Base-by-base conservation (phyloP, 1,284 basidiomycete genomes). In the Heimioporus punctisporus region DNA sequence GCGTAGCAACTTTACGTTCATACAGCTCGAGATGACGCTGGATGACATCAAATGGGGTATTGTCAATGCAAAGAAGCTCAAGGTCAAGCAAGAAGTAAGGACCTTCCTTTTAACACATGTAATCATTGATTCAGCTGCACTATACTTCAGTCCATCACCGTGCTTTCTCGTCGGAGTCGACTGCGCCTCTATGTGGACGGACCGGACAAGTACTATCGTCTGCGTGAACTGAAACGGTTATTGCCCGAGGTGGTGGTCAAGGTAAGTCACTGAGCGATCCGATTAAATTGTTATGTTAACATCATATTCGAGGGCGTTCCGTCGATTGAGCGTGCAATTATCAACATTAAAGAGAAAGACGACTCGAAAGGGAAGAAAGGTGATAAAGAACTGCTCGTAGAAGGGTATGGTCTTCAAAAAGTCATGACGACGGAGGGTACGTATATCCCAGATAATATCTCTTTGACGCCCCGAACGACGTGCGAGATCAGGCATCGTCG, bases 341-440 rank as follows among this genome's bases (percentile, higher is more conserved):
- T 98, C 70, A 93, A 94, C 65, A 91, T 93, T 72, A 92, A 93
- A 69, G 91, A 94, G 54, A 89, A 91, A 60, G 85, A 91, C 48
- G 88, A 93, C 57, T 71, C 75, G 3, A 80, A 82, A 56, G 90
- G 89, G 3, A 85, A 88, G 70, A 93, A 93, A 66, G 89, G 88
- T 12, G 90, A 92, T 62, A 92, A 93, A 65, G 90, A 93, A 64
- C 75, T 98, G 10, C 82, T 98, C 9, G 93, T 97, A 2, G 95
- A 98, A 78, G 97, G 97, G 11, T 97, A 99, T 72, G 97, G 97
- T n/a, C 77, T 99, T 56, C 88, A 94, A 64, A 93, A 94, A 66
- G 97, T 98, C 65, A 99, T 99, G 97, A 91, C 86, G 25, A 98
- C 95, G 0, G 96, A 98, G 75, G 97, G 94, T 93, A 50, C 48